These are phyloP conservation scores for Mariannaea elegans DNA, from an alignment of 2,329 filamentous ascomycete genomes.

Conservation along the genomic window DNA sequence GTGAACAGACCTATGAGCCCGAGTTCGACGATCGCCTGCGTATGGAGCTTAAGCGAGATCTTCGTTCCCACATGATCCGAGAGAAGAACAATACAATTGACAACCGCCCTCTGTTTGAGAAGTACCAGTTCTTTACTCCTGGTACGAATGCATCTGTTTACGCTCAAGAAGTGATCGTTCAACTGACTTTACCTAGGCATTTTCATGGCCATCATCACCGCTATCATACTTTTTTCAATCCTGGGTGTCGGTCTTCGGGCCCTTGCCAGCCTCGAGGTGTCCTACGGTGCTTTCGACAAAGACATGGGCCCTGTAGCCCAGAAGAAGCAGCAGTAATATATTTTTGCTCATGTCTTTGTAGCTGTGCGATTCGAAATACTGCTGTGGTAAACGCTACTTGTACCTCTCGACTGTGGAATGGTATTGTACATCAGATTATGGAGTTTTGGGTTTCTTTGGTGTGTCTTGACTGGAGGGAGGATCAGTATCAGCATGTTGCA, in stretches of 20 bases:
- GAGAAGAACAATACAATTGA: slow-evolving; percentile 52
- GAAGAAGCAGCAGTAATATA: slow-evolving; percentile 69
- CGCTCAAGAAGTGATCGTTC: neutral
- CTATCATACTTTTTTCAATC: slow-evolving; percentile 77
- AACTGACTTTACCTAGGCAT: slow-evolving; percentile 66
- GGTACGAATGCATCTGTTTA: slow-evolving; percentile 59
- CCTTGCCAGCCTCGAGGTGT: slow-evolving; percentile 83
- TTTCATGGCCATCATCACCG: slow-evolving; percentile 83
- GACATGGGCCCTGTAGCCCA: slow-evolving; percentile 90
- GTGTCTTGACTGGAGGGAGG: slow-evolving; percentile 34
- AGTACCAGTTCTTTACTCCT: slow-evolving; percentile 93
- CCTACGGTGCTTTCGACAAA: slow-evolving; percentile 95
- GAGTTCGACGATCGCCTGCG: slow-evolving; percentile 71
- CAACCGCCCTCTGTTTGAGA: slow-evolving; percentile 77
- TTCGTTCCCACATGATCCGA: slow-evolving; percentile 44
- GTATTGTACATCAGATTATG: slow-evolving; percentile 43
- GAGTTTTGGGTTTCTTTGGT: slow-evolving; percentile 41
- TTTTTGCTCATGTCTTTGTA: slow-evolving; percentile 5
- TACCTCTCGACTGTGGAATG: slow-evolving; percentile 12
- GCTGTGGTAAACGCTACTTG: slow-evolving; percentile 21
- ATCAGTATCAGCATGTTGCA: slow-evolving; percentile 34
- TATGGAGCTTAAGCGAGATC: slow-evolving; percentile 76
- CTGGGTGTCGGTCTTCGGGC: slow-evolving; percentile 81
- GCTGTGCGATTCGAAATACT: slow-evolving; percentile 9
- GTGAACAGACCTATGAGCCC: slow-evolving; percentile 68